phyloP scores from a whole-genome alignment of 1,284 basidiomycete genomes.

The Schizophyllum commune region DNA sequence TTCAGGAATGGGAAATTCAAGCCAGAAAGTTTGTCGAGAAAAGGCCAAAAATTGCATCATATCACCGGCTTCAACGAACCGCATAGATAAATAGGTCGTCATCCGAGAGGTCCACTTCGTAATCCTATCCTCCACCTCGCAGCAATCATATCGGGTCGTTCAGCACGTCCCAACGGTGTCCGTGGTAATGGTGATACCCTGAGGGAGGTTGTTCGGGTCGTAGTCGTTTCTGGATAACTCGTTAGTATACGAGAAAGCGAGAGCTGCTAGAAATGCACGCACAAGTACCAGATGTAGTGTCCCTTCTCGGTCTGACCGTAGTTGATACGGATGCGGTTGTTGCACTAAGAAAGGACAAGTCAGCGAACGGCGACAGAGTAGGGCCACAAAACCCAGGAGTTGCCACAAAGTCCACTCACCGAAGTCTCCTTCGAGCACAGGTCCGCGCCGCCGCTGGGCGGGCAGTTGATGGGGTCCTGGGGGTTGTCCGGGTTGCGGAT shows the following conservation, averaged over 20 bases:
- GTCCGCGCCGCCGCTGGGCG: neutral
- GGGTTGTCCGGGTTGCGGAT: neutral
- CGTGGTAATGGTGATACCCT: neutral
- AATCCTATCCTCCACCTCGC: too few species aligned
- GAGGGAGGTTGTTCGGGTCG: neutral
- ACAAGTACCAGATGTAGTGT: neutral
- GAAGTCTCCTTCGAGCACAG: neutral
- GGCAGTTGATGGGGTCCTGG: neutral
- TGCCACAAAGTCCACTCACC: neutral
- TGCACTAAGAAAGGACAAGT: neutral
- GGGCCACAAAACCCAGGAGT: too few species aligned
- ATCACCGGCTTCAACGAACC: too few species aligned
- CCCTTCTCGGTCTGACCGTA: neutral
- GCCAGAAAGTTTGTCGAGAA: too few species aligned
- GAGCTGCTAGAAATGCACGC: neutral
- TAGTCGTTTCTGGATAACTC: neutral
- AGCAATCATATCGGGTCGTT: neutral
- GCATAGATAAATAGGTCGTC: too few species aligned
- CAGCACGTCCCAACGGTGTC: neutral
- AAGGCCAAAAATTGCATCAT: too few species aligned
- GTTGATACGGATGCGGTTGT: neutral
- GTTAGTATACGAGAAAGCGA: neutral
- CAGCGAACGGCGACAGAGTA: neutral
- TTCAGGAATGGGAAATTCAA: too few species aligned
- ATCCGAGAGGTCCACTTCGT: too few species aligned